Conservation (phyloP, 805 yeast species). For the Lipomyces lipofer region DNA sequence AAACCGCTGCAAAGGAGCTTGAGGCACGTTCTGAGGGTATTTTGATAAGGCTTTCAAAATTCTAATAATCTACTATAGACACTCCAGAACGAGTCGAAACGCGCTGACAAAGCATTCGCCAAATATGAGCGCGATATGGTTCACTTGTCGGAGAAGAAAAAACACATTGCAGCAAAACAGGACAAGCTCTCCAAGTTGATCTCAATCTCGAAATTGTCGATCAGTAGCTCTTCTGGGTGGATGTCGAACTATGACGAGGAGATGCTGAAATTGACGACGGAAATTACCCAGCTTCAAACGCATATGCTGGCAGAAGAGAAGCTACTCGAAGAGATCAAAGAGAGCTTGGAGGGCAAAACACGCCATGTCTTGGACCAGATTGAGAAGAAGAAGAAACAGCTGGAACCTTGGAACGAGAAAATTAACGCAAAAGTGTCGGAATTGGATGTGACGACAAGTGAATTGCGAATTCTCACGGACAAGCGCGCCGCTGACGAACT, state of each 20-base stretch:
- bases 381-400: constrained; percentile 57
- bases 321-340: constrained; percentile 62
- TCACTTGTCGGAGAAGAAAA: constrained; percentile 72
- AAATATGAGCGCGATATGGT: constrained; percentile 60
- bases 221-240: constrained; percentile 50
- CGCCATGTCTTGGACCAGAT: constrained; percentile 65
- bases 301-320: constrained; percentile 55
- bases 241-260: constrained; percentile 50
- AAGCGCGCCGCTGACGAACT: constrained; percentile 47
- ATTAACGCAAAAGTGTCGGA: constrained; percentile 63
- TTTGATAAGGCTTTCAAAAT: neutral
- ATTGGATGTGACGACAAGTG: constrained; percentile 62
- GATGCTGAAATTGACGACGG: constrained; percentile 46
- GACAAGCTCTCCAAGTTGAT: constrained; percentile 60
- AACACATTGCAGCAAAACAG: constrained; percentile 59
- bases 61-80: constrained; percentile 5
- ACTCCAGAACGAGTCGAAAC: constrained; percentile 38
- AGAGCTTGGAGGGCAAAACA: constrained; percentile 72
- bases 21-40: constrained; percentile 5
- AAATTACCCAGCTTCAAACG: constrained; percentile 48
- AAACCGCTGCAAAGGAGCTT: constrained; percentile 29
- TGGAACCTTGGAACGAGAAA: constrained; percentile 82
- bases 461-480: constrained; percentile 58
- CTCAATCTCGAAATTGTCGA: constrained; percentile 48
- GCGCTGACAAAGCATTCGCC: constrained; percentile 37